Percentiles rank a stretch among this genome's conserved stretches.
These are phyloP conservation scores for Colletotrichum sp. DNA, from an alignment of 2,329 filamentous ascomycete species.

Conservation along the genomic window DNA sequence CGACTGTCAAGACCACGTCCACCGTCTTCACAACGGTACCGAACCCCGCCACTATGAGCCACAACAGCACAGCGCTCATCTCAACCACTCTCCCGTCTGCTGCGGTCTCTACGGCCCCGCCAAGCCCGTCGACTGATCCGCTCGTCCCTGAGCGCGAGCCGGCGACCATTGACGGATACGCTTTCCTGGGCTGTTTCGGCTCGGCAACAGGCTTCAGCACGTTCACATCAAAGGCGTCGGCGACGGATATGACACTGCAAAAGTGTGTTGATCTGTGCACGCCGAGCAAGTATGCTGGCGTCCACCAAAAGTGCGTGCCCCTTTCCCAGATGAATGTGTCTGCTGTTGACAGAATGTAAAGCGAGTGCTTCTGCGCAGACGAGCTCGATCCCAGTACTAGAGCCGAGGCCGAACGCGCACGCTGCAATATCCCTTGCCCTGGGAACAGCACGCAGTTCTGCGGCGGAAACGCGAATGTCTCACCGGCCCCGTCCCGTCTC, in stretches of 20 bases:
- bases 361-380: conserved; percentile 50
- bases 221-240: conserved; percentile 35
- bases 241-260: conserved; percentile 41
- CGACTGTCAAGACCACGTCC: conserved; percentile 27
- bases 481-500: neutral
- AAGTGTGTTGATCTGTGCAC: conserved; percentile 42
- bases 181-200: conserved; percentile 47
- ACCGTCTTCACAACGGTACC: conserved; percentile 31
- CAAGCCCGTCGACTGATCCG: conserved; percentile 13
- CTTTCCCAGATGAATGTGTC: no score
- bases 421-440: conserved; percentile 45
- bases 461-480: conserved; percentile 37
- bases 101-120: neutral
- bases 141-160: conserved; percentile 32
- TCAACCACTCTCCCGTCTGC: neutral
- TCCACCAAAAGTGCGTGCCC: conserved; percentile 33
- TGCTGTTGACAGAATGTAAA: neutral
- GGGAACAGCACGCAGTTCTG: conserved; percentile 45
- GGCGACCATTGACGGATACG: conserved; percentile 32
- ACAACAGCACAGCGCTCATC: conserved; percentile 1
- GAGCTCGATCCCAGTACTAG: conserved; percentile 42
- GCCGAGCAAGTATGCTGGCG: conserved; percentile 40
- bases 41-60: conserved; percentile 18
- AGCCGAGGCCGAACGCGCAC: conserved; percentile 32
- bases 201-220: conserved; percentile 38